Percentiles rank a stretch among this genome's conserved stretches.
Conservation (phyloP, 306 rosid species). For the Trifolium subterraneum region DNA sequence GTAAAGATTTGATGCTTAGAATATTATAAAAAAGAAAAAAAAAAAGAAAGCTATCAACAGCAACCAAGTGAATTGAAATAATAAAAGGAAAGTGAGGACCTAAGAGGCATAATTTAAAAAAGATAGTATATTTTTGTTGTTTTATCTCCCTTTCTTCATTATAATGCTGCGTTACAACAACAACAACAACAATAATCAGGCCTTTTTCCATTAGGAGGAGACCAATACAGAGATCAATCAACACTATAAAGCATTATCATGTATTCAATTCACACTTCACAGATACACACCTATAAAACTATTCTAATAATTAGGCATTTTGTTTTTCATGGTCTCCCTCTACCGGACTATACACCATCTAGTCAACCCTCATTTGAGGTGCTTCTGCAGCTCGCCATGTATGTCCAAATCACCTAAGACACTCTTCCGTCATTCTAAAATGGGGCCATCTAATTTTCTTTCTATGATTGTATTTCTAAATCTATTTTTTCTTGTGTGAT, state of each 20-base stretch:
- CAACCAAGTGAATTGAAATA: conserved; percentile 27
- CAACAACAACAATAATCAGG: neutral
- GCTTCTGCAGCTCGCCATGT: neutral
- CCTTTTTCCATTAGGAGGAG: conserved; percentile 1
- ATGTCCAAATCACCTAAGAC: neutral
- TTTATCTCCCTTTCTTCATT: conserved; percentile 3
- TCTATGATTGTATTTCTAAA: neutral
- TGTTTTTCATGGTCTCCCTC: neutral
- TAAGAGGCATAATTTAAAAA: conserved; percentile 34
- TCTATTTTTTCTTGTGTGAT: too few species aligned
- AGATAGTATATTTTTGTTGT: conserved; percentile 10
- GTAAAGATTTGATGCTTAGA: conserved; percentile 5
- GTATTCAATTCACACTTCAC: neutral
- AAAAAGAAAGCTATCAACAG: too few species aligned
- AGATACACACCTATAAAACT: neutral
- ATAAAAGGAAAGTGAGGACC: conserved; percentile 13
- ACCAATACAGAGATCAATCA: neutral
- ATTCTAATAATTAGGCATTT: neutral
- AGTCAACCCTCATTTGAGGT: neutral
- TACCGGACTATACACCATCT: neutral
- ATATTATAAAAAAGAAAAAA: too few species aligned
- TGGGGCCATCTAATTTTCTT: conserved; percentile 6
- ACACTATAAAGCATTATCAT: neutral
- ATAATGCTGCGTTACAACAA: neutral
- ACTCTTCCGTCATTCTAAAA: conserved; percentile 8